phyloP scores from a whole-genome alignment of 345 rosid genomes.

The Raphanus raphanistrum region DNA sequence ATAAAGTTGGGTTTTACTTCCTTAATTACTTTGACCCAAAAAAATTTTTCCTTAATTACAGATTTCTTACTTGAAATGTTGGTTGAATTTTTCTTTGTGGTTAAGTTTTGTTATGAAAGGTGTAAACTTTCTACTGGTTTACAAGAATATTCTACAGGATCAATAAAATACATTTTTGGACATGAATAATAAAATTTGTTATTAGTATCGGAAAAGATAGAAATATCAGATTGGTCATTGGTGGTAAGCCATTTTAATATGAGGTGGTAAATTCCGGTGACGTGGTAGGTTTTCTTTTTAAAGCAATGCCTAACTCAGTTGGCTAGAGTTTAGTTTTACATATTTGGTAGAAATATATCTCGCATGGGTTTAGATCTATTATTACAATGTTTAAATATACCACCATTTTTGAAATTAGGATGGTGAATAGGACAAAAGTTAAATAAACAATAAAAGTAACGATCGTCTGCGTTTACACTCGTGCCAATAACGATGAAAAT shows the following conservation, averaged over 20 bases:
- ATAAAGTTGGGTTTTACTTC: neutral
- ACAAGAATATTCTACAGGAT: neutral
- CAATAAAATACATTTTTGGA: neutral
- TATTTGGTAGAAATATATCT: neutral
- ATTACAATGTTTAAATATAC: neutral
- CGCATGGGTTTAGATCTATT: neutral
- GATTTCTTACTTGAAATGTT: neutral
- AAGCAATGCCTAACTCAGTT: neutral
- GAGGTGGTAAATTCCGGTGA: neutral
- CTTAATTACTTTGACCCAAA: too few species aligned
- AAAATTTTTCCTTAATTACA: neutral
- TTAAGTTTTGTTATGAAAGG: neutral
- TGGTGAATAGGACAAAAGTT: neutral
- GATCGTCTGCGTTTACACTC: neutral
- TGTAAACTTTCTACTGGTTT: neutral
- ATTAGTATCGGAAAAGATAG: neutral
- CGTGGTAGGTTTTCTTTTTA: neutral
- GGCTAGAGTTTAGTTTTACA: slow-evolving; percentile 7
- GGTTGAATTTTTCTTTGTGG: neutral
- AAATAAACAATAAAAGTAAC: neutral
- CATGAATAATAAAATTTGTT: neutral
- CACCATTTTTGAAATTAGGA: neutral
- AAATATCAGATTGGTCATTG: neutral
- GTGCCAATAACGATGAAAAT: neutral
- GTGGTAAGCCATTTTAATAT: neutral